Base-by-base conservation (phyloP, 2,329 filamentous ascomycete genomes). In the Trichoderma sp. region DNA sequence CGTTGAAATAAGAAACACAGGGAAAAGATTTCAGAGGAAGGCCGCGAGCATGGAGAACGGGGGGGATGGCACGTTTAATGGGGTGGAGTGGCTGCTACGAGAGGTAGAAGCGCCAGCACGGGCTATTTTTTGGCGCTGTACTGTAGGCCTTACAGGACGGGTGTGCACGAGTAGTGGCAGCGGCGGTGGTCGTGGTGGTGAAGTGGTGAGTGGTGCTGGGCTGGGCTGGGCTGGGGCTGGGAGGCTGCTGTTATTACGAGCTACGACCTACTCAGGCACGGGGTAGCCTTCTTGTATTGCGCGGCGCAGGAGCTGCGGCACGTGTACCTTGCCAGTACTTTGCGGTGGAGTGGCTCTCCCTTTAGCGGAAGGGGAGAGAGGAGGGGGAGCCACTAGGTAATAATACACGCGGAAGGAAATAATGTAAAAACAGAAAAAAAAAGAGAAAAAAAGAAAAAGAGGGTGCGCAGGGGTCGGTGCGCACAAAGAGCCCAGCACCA, bases 1-100 rank as follows among this genome's bases (percentile, higher is more conserved):
- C 56, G 63, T 59, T 63, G 61, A 70, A 64, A 71, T 65, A 71
- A 70, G 74, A 74, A 72, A 74, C 75, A 74, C 75, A 74, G 74
- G 74, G 72, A 75, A 75, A 70, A 75, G 75, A 77, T 76, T 75
- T 75, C 74, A 71, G 72, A 74, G 72, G 72, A 71, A 72, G 71
- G 72, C 74, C 27, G 69, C 72, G 75, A 76, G 74, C 61, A 73
- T 71, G 74, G 73, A 72, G 74, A 69, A 74, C 74, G 74, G 76
- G 76, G 37, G 74, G 68, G 73, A 70, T 74, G 73, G 75, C 69
- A 76, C 75, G 76, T 77, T 78, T 78, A 78, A 78, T 78, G 77
- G 77, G 72, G 71, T 72, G 72, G 71, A 71, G 72, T 68, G 68
- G 68, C 63, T 49, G 43, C 43, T 49, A n/a, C n/a, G 43, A 61